These are phyloP conservation scores for Plantago lanceolata DNA, from an alignment of 305 asterid genomes.

Conservation along the genomic window DNA sequence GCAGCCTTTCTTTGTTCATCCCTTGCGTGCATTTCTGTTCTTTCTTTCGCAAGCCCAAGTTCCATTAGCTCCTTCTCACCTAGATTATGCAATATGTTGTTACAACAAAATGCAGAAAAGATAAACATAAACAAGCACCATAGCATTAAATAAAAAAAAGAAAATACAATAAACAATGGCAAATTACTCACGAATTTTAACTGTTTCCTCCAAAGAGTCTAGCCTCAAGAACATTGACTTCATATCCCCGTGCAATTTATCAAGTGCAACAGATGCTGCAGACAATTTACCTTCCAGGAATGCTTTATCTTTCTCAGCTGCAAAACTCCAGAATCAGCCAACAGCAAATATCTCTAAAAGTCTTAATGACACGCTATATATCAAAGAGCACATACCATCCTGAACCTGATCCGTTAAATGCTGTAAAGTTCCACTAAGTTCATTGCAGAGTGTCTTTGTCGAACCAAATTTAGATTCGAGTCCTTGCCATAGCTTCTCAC, in stretches of 20 bases:
- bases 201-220: constrained; percentile 65
- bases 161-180: constrained; percentile 24
- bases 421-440: constrained; percentile 69
- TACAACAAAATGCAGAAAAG: constrained; percentile 16
- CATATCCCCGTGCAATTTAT: constrained; percentile 60
- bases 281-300: constrained; percentile 70
- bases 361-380: constrained; percentile 10
- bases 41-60: constrained; percentile 56
- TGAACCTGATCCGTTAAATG: constrained; percentile 67
- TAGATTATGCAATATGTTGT: constrained; percentile 31
- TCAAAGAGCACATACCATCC: constrained; percentile 49
- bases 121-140: constrained; percentile 10
- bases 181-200: constrained; percentile 58
- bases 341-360: constrained; percentile 19
- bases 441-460: constrained; percentile 72
- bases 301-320: constrained; percentile 88
- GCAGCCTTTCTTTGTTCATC: constrained; percentile 52
- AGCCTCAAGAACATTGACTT: constrained; percentile 58
- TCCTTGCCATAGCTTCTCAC: constrained; percentile 88
- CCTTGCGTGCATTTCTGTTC: constrained; percentile 49
- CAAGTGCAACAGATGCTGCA: constrained; percentile 64
- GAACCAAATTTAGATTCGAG: constrained; percentile 79
- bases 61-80: constrained; percentile 79
- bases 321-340: constrained; percentile 26
- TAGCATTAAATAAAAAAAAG: constrained; percentile 15